Evolutionary conservation across 768 basidiomycete species (phyloP), one percentile per base, ranked within the genome.

Genomic region (Calocera cornea): DNA sequence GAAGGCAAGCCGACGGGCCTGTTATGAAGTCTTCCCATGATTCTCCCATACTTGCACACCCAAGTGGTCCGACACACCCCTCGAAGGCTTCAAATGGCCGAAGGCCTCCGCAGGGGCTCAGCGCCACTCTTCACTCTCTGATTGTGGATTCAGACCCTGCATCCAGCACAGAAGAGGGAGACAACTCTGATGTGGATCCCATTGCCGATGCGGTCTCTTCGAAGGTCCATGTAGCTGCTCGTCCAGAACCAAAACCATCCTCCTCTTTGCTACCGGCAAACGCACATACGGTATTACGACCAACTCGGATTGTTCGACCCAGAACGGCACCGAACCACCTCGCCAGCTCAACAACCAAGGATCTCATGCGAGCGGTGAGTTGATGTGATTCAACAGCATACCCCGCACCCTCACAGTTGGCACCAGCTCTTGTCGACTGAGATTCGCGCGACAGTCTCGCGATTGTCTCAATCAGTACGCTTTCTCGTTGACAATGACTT

Each of bases 401-500:
- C 44, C 5, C 24, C 19, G 3, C 19, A 19, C 44, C 54, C 64
- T 16, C 63, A 24, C 19, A 63, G 65, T 64, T 73, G 54, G 72
- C 27, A 65, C 33, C 72, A 94, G 90, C 78, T 97, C 14, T 81
- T 97, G 2, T 79, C 88, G 22, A 90, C 88, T 14, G 93, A 95
- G 74, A 93, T 95, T 41, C 85, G 88, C 33, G 81, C 90, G 70
- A 95, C 94, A 0, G 83, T 94, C 2, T 95, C 92, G 1, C 94
- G 94, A 75, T 81, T 97, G 2, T 93, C 93, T 0, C 95, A 97
- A 75, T 92, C 90, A 2, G 90, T 97, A 70, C 86, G 83, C 34
- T 97, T 97, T 76, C 76, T 95, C 19, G 92, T 91, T 0, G 89
- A 90, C 69, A 97, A 97, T 70, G 87, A 93, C 73, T 92, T 95